Percentiles rank a stretch among this genome's conserved stretches.
Conservation (phyloP, 139 green algal species). For the Zygnema circumcarinatum region DNA sequence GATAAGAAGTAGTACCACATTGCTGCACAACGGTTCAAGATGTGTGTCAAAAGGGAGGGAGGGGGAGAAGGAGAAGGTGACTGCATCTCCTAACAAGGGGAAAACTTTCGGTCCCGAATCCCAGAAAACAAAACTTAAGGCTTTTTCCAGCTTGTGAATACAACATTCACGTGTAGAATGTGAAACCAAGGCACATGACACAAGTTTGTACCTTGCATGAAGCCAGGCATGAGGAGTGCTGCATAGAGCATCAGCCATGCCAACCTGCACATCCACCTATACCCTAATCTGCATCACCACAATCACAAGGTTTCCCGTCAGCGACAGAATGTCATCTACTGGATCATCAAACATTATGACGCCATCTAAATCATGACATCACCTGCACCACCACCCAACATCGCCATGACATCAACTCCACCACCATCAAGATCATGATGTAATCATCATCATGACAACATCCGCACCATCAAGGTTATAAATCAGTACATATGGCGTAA, state of each 20-base stretch:
- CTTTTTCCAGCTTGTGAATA: too few relatives aligned
- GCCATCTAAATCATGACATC: not conserved
- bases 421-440: not conserved
- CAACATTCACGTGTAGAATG: too few relatives aligned
- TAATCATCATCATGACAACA: too few relatives aligned
- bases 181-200: too few relatives aligned
- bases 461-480: too few relatives aligned
- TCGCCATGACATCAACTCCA: too few relatives aligned
- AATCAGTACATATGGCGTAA: too few relatives aligned
- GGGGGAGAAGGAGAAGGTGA: not conserved
- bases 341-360: not conserved
- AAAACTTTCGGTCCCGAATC: too few relatives aligned
- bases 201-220: conserved; percentile 49
- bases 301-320: not conserved
- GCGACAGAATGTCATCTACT: not conserved
- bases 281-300: conserved; percentile 19
- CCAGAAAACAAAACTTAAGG: too few relatives aligned
- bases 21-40: too few relatives aligned
- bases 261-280: conserved; percentile 36
- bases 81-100: too few relatives aligned
- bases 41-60: not conserved
- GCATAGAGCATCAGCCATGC: conserved; percentile 30
- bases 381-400: too few relatives aligned
- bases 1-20: conserved; percentile 55
- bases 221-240: conserved; percentile 39